Percentiles rank a stretch among this genome's conserved stretches.
phyloP scores from a whole-genome alignment of 768 basidiomycete species.

The Hydnum rufescens region DNA sequence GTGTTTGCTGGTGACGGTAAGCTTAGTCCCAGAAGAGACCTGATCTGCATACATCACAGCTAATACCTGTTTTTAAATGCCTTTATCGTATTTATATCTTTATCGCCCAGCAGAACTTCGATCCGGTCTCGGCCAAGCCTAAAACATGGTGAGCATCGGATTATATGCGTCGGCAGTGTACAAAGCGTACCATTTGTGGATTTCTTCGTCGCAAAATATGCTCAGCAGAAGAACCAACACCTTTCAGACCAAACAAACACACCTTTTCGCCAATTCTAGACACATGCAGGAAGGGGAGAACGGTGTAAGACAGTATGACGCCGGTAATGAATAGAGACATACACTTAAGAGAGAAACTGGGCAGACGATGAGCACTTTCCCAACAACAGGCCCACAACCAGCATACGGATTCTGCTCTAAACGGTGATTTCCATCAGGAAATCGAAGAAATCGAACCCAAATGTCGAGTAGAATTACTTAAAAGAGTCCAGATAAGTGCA shows the following conservation, averaged over 20 bases:
- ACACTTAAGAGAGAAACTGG: slow-evolving; percentile 81
- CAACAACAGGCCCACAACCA: slow-evolving; percentile 32
- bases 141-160: neutral
- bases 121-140: slow-evolving; percentile 39
- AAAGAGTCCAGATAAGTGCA: slow-evolving; percentile 75
- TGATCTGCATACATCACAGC: too few relatives aligned
- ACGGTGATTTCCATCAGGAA: neutral
- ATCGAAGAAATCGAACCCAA: neutral
- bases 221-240: neutral
- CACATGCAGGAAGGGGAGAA: neutral
- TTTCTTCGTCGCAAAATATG: slow-evolving; percentile 27
- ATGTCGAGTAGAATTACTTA: slow-evolving; percentile 35
- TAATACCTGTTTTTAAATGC: slow-evolving; percentile 66
- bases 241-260: neutral
- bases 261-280: slow-evolving; percentile 73
- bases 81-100: slow-evolving; percentile 35
- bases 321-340: slow-evolving; percentile 12
- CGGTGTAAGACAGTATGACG: neutral
- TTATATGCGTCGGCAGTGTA: slow-evolving; percentile 11
- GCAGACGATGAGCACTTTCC: slow-evolving; percentile 82
- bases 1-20: slow-evolving; percentile 24
- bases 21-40: too few relatives aligned
- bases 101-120: slow-evolving; percentile 39
- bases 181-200: slow-evolving; percentile 74
- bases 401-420: slow-evolving; percentile 72